Base-by-base conservation (phyloP, 1,284 basidiomycete genomes). In the Wallemia hederae region DNA sequence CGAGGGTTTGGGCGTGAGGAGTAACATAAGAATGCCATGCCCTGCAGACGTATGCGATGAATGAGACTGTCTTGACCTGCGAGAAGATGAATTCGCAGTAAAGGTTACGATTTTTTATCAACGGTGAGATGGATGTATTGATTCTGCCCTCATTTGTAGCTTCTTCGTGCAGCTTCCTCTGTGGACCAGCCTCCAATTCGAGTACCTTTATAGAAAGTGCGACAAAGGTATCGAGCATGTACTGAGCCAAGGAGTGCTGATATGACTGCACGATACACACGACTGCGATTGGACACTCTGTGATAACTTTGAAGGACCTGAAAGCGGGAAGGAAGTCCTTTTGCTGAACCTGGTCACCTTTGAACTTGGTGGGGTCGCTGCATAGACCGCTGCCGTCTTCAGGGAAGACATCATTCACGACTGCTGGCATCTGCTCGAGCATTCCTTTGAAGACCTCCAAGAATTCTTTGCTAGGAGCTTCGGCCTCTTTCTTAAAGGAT, bases 51-150 rank as follows among this genome's bases (percentile, higher is more conserved):
- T 90, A 97, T 0, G 90, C 87, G 57, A 96, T 74, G 70, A 90
- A 96, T 2, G 89, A 91, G 70, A 97, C 80, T 65, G 88, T 83
- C 86, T 91, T 98, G 68, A 94, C 85, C 71, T 99, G 92, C 0
- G 89, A 85, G 61, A 81, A 80, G 64, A 96, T 80, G 66, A 97
- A 83, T 68, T 97, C 92, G 25, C 79, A 78, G 71, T 91, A 98
- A 34, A 84, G 76, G 33, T 78, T 75, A 9, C 80, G 70, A 69
- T 96, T 94, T 66, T 78, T 79, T 60, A 89, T 81, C 26, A 74
- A 74, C 9, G 72, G 71, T 0, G 89, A 80, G 70, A 94, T 83
- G 24, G 91, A 92, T 25, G 86, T 78, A 80, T 89, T 96, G 59
- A 83, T 77, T 55, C 80, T 77, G 15, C 74, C 76, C 75, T 83